Percentiles rank a stretch among this genome's conserved stretches.
These are phyloP conservation scores for Phoma sp. DNA, from an alignment of 2,329 filamentous ascomycete species.

Conservation along the genomic window DNA sequence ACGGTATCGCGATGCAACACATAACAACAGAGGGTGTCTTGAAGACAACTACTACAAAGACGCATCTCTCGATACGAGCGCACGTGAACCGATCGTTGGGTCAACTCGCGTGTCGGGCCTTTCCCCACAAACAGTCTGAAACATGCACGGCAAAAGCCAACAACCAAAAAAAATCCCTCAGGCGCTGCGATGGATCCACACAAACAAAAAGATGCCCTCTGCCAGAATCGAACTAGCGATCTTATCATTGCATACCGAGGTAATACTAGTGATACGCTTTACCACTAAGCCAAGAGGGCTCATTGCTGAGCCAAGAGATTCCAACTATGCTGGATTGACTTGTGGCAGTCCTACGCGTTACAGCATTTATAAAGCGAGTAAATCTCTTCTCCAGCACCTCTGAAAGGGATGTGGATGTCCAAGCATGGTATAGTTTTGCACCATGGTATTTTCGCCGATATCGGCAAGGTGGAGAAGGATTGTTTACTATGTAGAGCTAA, in stretches of 20 bases:
- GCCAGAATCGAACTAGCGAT: slow-evolving; percentile 50
- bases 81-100: background rate
- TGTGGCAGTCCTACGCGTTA: rapidly evolving
- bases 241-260: slow-evolving; percentile 39
- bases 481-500: background rate
- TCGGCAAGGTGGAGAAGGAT: background rate
- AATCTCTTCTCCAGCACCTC: no score
- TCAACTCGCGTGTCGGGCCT: background rate
- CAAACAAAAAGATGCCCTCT: slow-evolving; percentile 41
- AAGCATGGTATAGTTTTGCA: no score
- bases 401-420: no score
- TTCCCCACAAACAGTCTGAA: slow-evolving; percentile 2
- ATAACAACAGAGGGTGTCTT: background rate
- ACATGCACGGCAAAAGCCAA: background rate
- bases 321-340: slow-evolving; percentile 20
- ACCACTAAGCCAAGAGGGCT: slow-evolving; percentile 48
- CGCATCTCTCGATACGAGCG: background rate
- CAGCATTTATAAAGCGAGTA: background rate
- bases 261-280: slow-evolving; percentile 50
- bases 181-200: no score
- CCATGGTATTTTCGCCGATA: background rate
- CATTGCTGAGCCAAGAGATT: slow-evolving; percentile 1
- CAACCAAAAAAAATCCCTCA: no score
- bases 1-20: background rate
- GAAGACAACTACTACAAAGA: no score